Evolutionary conservation across 768 basidiomycete species (phyloP), one percentile per base, ranked within the genome.

Genomic region (Dioszegia hungarica): DNA sequence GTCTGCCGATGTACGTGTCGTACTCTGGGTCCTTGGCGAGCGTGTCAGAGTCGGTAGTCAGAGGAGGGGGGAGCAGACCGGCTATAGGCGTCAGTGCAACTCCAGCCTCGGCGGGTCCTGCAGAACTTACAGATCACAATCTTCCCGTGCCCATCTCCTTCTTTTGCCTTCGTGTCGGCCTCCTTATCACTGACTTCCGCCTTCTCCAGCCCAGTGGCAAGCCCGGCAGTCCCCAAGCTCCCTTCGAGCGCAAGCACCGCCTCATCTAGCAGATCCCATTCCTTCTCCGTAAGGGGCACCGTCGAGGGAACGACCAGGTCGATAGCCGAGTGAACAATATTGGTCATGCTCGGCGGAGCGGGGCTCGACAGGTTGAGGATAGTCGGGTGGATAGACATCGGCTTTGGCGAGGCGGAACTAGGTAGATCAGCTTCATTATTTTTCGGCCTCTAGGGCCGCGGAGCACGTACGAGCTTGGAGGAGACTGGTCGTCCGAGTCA

Each of bases 201-300:
- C 28, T 44, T 12, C 53, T 24, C 19, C 29, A 24, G 54, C 59
- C 24, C 36, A 43, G 43, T 41, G 9, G 5, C 28, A 8, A 38
- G 15, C 3, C 2, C 24, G 33, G 8, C 36, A 4, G 33, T 14
- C 20, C 28, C 58, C 43, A 52, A 44, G 52, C 47, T 55, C 1
- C 59, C 62, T 22, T 62, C 61, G 19, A 72, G 31, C 17, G 61
- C 67, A n/a, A 40, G 39, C 12, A 69, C 66, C 9, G 62, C 65
- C 31, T 63, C 63, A 24, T 72, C 70, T 4, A 72, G 53, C 47
- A 61, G 37, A 54, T 72, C 68, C 70, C 70, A 72, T 45, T 69
- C 62, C 31, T 56, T 56, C 20, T 61, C 63, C 1, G 48, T 36
- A 12, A 72, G 36, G 9, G 67, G 65, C 14, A 17, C 20, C 5